Evolutionary conservation across 108 stramenopile species (phyloP), one percentile per base, ranked within the genome.

Genomic region (Fragilaria radians): DNA sequence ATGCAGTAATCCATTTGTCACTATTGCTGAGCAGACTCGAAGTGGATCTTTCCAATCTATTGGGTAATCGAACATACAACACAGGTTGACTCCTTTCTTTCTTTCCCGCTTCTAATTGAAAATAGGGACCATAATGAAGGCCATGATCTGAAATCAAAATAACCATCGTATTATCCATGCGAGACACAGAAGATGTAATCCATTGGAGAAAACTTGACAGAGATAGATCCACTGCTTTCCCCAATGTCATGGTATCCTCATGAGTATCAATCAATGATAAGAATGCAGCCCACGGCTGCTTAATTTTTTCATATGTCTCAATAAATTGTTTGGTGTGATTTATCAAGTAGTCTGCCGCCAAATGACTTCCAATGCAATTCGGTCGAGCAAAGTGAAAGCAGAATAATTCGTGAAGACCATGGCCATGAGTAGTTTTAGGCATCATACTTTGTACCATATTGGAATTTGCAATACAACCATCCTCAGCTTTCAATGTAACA

Each of bases 391-490:
- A 81, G 33, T 71, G 63, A 28, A 68, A 81, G 51, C 80, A 81
- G 42, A 76, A 73, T 51, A 81, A 55, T 46, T 66, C 54, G 11
- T 66, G 34, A 32, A 81, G 49, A 9, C 54, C 63, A 1, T 60
- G 25, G 9, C 80, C 80, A 62, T 81, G 80, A 33, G 69, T 63
- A 3, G 73, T 74, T 9, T 74, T 47, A 11, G 80, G 80, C 19
- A 56, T 33, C 17, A 81, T 66, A 26, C 62, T 64, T 65, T 76
- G 71, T 4, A 81, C 61, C 80, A 81, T 81, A 51, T 81, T 81
- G 5, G 58, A 57, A 48, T 81, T 81, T 33, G 48, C 62, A 9
- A 81, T 61, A 53, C 80, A 81, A 1, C 76, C 73, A 52, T 81
- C 75, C 52, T 81, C 80, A 14, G 61, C 66, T 50, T 81, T 81